Evolutionary conservation across 2,329 filamentous ascomycete genomes (phyloP).

Genomic region (Aspergillus vadensis): DNA sequence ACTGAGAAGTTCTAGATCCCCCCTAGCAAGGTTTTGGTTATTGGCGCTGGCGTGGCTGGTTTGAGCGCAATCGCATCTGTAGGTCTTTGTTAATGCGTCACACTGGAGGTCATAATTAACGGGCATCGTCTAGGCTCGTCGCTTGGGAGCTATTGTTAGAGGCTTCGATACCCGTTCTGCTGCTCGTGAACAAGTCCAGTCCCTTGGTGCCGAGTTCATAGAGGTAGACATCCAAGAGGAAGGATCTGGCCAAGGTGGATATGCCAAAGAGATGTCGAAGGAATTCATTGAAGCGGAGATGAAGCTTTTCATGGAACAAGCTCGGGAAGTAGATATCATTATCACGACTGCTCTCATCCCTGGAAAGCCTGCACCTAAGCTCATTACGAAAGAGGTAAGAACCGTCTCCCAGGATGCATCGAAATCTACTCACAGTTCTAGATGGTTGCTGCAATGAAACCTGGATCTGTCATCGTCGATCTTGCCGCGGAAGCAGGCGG

Average conservation of each 20-base stretch:
- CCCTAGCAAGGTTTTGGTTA: slow-evolving; percentile 85
- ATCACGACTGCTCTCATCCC: slow-evolving; percentile 92
- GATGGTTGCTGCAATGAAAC: slow-evolving; percentile 83
- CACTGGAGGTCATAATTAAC: background rate
- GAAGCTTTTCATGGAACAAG: slow-evolving; percentile 87
- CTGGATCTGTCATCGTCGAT: slow-evolving; percentile 85
- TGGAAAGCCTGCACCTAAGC: slow-evolving; percentile 76
- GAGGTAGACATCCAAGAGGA: slow-evolving; percentile 85
- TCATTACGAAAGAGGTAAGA: slow-evolving; percentile 70
- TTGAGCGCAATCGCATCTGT: slow-evolving; percentile 82
- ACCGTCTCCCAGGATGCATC: background rate
- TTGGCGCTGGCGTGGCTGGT: slow-evolving; percentile 86
- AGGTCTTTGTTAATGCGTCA: slow-evolving; percentile 24
- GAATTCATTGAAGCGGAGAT: slow-evolving; percentile 92
- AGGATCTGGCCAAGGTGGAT: slow-evolving; percentile 79
- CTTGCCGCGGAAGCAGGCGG: slow-evolving; percentile 84
- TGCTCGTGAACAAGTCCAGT: slow-evolving; percentile 85
- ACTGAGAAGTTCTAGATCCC: slow-evolving; percentile 63
- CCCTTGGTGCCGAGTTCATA: slow-evolving; percentile 84
- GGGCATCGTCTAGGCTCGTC: slow-evolving; percentile 58
- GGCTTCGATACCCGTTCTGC: slow-evolving; percentile 91
- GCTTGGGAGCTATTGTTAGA: slow-evolving; percentile 84
- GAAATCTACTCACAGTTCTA: slow-evolving; percentile 33
- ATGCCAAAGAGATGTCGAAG: slow-evolving; percentile 92
- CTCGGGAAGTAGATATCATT: slow-evolving; percentile 85